Percentiles rank a stretch among this genome's conserved stretches.
Conservation (phyloP, 2,329 filamentous ascomycete genomes). For the Cladobotryum protrusum region DNA sequence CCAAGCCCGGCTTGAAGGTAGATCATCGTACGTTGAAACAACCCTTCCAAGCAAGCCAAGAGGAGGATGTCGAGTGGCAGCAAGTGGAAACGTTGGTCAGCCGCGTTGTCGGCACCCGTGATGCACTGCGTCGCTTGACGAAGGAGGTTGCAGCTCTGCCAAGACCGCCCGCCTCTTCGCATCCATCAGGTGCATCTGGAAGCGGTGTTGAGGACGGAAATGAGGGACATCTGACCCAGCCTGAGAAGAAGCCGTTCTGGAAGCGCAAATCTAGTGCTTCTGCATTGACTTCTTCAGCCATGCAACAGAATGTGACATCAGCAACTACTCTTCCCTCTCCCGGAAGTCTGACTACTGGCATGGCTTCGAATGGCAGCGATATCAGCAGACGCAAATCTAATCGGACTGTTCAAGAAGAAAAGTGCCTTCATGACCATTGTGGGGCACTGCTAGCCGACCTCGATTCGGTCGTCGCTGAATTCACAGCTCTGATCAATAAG, state of each 20-base stretch:
- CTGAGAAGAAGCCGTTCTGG: conserved; percentile 77
- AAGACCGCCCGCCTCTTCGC: conserved; percentile 21
- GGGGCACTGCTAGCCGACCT: conserved; percentile 78
- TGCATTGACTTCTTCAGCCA: conserved; percentile 33
- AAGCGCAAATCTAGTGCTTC: conserved; percentile 70
- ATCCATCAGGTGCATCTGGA: conserved; percentile 38
- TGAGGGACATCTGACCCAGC: conserved; percentile 48
- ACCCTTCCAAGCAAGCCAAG: conserved; percentile 29
- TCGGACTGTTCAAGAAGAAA: conserved; percentile 45
- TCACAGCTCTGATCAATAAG: conserved; percentile 67
- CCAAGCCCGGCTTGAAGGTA: conserved; percentile 22
- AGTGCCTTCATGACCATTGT: conserved; percentile 73
- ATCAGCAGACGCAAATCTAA: conserved; percentile 29
- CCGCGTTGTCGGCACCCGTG: conserved; percentile 77
- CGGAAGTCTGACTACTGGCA: conserved; percentile 25
- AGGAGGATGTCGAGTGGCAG: conserved; percentile 79
- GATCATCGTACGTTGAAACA: conserved; percentile 21
- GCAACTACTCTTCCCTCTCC: conserved; percentile 39
- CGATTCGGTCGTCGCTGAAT: conserved; percentile 76
- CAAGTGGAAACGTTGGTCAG: conserved; percentile 81
- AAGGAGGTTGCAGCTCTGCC: conserved; percentile 66
- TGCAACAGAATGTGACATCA: conserved; percentile 34
- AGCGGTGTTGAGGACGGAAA: conserved; percentile 22
- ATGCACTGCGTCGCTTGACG: conserved; percentile 79
- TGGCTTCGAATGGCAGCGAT: conserved; percentile 26